Percentiles rank a stretch among this genome's conserved stretches.
phyloP scores from a whole-genome alignment of 1,284 basidiomycete species.

The Wallemia mellicola region DNA sequence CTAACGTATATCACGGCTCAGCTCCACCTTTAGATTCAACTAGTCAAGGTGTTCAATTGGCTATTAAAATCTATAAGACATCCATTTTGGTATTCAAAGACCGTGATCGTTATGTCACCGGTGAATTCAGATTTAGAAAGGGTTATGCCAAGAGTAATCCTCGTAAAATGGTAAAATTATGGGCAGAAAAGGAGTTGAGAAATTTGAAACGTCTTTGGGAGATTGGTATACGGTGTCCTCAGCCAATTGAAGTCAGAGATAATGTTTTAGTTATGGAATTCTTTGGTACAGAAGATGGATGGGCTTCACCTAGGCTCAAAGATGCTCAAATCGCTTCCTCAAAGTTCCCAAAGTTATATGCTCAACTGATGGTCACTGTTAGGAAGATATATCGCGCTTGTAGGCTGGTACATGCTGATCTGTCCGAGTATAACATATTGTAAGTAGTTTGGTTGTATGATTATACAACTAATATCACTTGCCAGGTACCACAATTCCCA shows the following conservation, averaged over 20 bases:
- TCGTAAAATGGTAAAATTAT: conserved; percentile 91
- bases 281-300: conserved; percentile 48
- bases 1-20: conserved; percentile 71
- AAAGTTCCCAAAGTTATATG: conserved; percentile 30
- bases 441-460: too few species aligned
- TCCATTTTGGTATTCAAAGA: conserved; percentile 94
- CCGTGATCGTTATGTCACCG: conserved; percentile 68
- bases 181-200: conserved; percentile 98
- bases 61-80: conserved; percentile 95
- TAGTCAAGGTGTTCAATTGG: conserved; percentile 27
- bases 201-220: conserved; percentile 59
- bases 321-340: conserved; percentile 37
- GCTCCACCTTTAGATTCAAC: conserved; percentile 20
- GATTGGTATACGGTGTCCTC: conserved; percentile 59
- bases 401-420: conserved; percentile 83
- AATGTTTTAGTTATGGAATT: conserved; percentile 95
- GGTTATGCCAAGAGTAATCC: conserved; percentile 83
- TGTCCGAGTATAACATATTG: conserved; percentile 94
- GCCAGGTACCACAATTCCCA: conserved; percentile 27
- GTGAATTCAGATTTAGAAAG: conserved; percentile 68
- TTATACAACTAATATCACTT: too few species aligned
- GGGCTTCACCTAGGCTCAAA: conserved; percentile 71
- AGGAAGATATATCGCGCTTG: conserved; percentile 68
- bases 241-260: conserved; percentile 72
- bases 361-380: conserved; percentile 46